Evolutionary conservation across 1,139 yeast species (phyloP).

Genomic region (Meyerozyma guilliermondii): DNA sequence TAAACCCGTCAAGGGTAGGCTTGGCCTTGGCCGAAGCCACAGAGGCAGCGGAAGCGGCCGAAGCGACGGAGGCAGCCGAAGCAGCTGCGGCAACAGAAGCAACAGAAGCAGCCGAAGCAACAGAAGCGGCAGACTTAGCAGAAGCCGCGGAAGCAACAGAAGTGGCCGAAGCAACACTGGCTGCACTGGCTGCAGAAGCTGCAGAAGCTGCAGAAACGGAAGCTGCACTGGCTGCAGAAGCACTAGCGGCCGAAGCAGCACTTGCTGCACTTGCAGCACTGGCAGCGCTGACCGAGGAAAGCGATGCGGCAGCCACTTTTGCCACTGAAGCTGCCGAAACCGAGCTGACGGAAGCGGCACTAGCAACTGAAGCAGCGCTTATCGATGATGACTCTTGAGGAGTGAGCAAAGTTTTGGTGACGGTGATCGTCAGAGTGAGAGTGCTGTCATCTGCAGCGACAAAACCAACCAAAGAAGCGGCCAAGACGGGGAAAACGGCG

Average conservation of each 20-base stretch:
- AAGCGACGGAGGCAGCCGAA: conserved; percentile 5
- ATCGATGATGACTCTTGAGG: conserved; percentile 35
- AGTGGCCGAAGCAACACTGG: conserved; percentile 11
- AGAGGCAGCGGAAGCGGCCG: conserved; percentile 9
- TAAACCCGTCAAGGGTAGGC: conserved; percentile 28
- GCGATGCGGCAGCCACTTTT: conserved; percentile 13
- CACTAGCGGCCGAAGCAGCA: conserved; percentile 8
- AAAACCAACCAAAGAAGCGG: conserved; percentile 17
- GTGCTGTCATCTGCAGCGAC: conserved; percentile 39
- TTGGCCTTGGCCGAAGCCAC: conserved; percentile 5
- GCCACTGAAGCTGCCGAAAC: conserved; percentile 14
- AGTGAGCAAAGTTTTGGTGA: conserved; percentile 39
- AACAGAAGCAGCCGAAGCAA: conserved; percentile 6
- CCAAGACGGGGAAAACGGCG: conserved; percentile 15
- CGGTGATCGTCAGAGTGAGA: conserved; percentile 33
- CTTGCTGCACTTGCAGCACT: conserved; percentile 12
- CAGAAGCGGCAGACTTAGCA: conserved; percentile 7
- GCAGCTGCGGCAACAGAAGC: conserved; percentile 7
- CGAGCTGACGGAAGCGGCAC: conserved; percentile 17
- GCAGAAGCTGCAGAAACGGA: conserved; percentile 14
- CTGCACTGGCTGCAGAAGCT: conserved; percentile 12
- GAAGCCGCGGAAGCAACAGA: conserved; percentile 13
- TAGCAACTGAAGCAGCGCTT: conserved; percentile 9
- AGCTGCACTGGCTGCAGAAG: conserved; percentile 9
- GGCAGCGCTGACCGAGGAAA: conserved; percentile 15